Base-by-base conservation (phyloP, 805 yeast species). In the Monosporozyma aerobia region DNA sequence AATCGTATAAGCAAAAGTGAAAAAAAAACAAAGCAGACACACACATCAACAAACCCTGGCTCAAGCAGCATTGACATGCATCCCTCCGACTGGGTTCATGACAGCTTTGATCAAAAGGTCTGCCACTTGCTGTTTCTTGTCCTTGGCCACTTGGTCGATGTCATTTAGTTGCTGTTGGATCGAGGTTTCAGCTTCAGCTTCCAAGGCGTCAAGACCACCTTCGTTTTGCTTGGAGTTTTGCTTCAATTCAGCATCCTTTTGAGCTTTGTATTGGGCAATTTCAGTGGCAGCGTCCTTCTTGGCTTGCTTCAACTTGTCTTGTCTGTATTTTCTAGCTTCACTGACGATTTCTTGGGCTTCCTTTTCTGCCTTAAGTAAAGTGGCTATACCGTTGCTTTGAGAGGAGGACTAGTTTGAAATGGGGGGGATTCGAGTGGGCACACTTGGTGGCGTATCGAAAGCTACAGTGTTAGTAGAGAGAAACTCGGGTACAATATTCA, bases 301-400 rank as follows among this genome's bases (percentile, higher is more conserved):
- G 51, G 98, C 96, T 47, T 94, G 90, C 80, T 92, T 94, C 69
- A 94, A 78, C 59, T 90, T 86, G 60, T 81, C 84, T 44, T 66
- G 79, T 80, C 67, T 77, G 77, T 84, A 89, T 62, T 83, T 79
- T 77, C 98, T 87, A 25, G 99, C 97, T 68, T 86, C 85, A 63
- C 90, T 79, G 56, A 94, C 98, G 58, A 90, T 87, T 62, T 84
- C 90, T 62, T 95, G 97, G n/a, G 99, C 98, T 64, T 88, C 92
- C 73, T 87, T 89, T 75, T 94, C 99, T 57, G 98, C 95, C 77
- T 86, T 67, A 51, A 69, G 57, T 50, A 69, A 56, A 39, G 70
- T 64, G 41, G 70, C 70, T 56, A 68, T 63, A 62, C 72, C 72
- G 65, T 67, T 66, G 52, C 62, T 60, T 43, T 43, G 45, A 11